These are phyloP conservation scores for Aspergillus indologenus DNA, from an alignment of 495 filamentous ascomycete species.

Conservation along the genomic window DNA sequence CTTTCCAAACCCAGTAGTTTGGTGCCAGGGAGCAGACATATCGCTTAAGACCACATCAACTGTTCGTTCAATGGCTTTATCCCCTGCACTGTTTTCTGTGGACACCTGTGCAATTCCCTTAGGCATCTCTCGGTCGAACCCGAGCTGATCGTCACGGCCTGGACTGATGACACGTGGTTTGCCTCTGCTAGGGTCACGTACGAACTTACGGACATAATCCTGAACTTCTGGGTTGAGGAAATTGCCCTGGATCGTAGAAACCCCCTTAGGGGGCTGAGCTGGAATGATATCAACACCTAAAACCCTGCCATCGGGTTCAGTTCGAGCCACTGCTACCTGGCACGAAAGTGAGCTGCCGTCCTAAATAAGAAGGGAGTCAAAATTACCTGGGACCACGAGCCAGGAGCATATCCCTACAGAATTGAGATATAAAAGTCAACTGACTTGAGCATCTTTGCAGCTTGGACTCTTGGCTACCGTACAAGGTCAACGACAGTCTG, in stretches of 20 bases:
- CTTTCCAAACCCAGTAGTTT: constrained; percentile 72
- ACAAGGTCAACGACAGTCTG: constrained; percentile 90
- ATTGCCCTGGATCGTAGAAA: constrained; percentile 90
- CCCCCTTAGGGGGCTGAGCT: constrained; percentile 81
- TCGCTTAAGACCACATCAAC: constrained; percentile 96
- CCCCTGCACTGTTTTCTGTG: background rate
- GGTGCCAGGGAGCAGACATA: constrained; percentile 96
- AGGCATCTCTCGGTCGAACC: background rate
- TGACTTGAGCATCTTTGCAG: background rate
- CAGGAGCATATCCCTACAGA: constrained; percentile 82
- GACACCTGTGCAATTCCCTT: background rate
- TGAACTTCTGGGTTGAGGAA: constrained; percentile 73
- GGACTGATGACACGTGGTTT: constrained; percentile 34
- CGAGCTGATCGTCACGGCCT: constrained; percentile 9
- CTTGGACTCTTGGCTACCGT: constrained; percentile 19
- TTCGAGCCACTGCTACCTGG: constrained; percentile 75
- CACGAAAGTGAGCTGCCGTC: constrained; percentile 5
- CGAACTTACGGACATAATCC: constrained; percentile 67
- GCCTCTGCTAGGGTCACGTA: constrained; percentile 63
- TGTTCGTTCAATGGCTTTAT: constrained; percentile 40
- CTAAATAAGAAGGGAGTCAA: background rate
- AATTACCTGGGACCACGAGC: constrained; percentile 87
- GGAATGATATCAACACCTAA: constrained; percentile 93
- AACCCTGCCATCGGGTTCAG: constrained; percentile 70
- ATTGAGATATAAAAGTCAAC: constrained; percentile 1